phyloP scores from a whole-genome alignment of 192 early-diverging fungal genomes.

The Obelidium mucronatum region DNA sequence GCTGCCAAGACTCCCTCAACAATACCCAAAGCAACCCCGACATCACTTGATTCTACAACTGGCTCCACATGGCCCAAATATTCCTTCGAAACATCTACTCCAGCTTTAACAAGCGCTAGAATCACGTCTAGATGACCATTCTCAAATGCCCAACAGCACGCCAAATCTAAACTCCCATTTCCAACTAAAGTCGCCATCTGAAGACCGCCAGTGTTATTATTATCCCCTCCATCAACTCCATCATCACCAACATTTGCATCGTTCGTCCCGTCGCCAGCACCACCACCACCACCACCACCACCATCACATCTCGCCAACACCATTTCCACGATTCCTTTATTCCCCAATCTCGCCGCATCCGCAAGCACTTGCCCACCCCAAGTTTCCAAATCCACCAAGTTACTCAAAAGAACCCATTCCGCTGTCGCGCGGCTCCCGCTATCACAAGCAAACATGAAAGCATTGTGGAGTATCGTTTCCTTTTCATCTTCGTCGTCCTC shows the following conservation, averaged over 20 bases:
- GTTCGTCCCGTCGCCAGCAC: no score
- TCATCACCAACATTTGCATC: no score
- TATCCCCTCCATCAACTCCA: no score
- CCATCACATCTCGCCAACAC: not conserved
- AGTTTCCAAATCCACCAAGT: not conserved
- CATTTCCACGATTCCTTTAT: not conserved
- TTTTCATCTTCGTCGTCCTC: not conserved
- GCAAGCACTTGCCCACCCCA: not conserved
- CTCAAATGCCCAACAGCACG: not conserved
- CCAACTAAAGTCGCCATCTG: not conserved
- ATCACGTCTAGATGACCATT: not conserved
- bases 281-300: no score
- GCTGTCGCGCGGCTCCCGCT: not conserved
- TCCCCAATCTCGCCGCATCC: not conserved
- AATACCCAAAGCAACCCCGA: not conserved
- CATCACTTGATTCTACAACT: no score
- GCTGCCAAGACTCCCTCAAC: not conserved
- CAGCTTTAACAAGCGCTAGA: not conserved
- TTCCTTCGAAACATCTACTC: not conserved
- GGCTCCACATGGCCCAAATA: not conserved
- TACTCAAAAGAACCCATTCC: not conserved
- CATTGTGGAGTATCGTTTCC: not conserved
- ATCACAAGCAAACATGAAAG: conserved; percentile 2
- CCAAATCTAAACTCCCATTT: not conserved
- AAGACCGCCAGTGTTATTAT: no score